Conservation (phyloP, 2,329 filamentous ascomycete species). For the Lojkania enalia region DNA sequence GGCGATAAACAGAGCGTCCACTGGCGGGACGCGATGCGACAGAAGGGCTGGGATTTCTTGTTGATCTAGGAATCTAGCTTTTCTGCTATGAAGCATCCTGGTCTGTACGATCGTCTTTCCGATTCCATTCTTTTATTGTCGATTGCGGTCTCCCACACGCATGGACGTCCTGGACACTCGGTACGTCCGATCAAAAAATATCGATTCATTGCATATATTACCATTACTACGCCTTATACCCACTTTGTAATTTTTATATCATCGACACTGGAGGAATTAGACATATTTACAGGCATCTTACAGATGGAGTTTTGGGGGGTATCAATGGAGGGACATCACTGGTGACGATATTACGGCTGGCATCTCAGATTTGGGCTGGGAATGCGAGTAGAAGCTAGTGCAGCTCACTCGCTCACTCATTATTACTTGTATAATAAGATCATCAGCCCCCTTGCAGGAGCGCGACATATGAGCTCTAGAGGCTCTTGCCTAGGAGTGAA, state of each 20-base stretch:
- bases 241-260: conserved; percentile 44
- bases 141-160: conserved; percentile 7
- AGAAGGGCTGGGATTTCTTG: conserved; percentile 90
- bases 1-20: conserved; percentile 69
- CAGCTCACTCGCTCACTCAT: conserved; percentile 9
- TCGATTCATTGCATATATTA: conserved; percentile 44
- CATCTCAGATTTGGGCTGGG: conserved; percentile 17
- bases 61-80: conserved; percentile 65
- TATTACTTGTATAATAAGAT: conserved; percentile 10
- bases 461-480: background rate
- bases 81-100: conserved; percentile 44
- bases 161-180: conserved; percentile 6
- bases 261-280: conserved; percentile 21
- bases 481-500: conserved; percentile 1
- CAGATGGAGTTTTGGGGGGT: conserved; percentile 32
- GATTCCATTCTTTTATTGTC: conserved; percentile 27
- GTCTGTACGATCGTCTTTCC: conserved; percentile 33
- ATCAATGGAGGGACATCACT: conserved; percentile 21
- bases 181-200: conserved; percentile 25
- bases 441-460: background rate
- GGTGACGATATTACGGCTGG: conserved; percentile 30
- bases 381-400: conserved; percentile 27
- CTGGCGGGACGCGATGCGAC: conserved; percentile 93
- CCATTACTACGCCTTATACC: conserved; percentile 43
- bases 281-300: conserved; percentile 25